Conservation (phyloP, 1,284 basidiomycete genomes). For the Papiliotrema terrestris region DNA sequence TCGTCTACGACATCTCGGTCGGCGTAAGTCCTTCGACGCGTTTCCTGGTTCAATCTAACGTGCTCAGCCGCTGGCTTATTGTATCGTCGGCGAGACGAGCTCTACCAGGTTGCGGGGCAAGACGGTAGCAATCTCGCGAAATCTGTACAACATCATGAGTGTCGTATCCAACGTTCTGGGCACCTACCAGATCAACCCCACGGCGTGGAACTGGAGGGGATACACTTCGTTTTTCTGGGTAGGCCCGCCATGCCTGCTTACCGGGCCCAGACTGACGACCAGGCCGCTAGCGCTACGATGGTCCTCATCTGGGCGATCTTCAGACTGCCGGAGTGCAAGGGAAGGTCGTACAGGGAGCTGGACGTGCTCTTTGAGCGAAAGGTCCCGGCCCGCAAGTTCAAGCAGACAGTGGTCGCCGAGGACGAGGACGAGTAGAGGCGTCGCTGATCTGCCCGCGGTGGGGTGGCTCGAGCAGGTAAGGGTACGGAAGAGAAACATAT, state of each 20-base stretch:
- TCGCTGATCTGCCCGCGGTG: too few relatives aligned
- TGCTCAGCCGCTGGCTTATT: too few relatives aligned
- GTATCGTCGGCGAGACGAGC: slow-evolving; percentile 48
- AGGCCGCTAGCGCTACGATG: slow-evolving; percentile 5
- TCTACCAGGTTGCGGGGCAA: slow-evolving; percentile 50
- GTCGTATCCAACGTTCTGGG: slow-evolving; percentile 9
- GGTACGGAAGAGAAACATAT: too few relatives aligned
- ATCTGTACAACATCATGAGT: slow-evolving; percentile 45
- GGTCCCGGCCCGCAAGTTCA: slow-evolving; percentile 26
- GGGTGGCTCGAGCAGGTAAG: too few relatives aligned
- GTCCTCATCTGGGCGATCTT: slow-evolving; percentile 20
- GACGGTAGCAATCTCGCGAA: slow-evolving; percentile 51
- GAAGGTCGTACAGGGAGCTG: slow-evolving; percentile 41
- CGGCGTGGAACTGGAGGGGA: slow-evolving; percentile 17
- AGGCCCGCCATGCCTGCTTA: too few relatives aligned
- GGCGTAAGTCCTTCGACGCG: background rate
- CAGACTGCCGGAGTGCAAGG: slow-evolving; percentile 45
- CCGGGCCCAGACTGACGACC: too few relatives aligned
- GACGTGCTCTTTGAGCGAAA: slow-evolving; percentile 42
- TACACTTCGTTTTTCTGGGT: slow-evolving; percentile 18
- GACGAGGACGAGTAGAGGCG: background rate
- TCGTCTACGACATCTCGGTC: slow-evolving; percentile 9
- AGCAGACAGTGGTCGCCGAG: slow-evolving; percentile 6
- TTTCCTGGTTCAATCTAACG: slow-evolving; percentile 7
- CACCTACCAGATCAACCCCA: slow-evolving; percentile 18